phyloP scores from a whole-genome alignment of 495 filamentous ascomycete genomes.

The Aspergillus sclerotioniger region DNA sequence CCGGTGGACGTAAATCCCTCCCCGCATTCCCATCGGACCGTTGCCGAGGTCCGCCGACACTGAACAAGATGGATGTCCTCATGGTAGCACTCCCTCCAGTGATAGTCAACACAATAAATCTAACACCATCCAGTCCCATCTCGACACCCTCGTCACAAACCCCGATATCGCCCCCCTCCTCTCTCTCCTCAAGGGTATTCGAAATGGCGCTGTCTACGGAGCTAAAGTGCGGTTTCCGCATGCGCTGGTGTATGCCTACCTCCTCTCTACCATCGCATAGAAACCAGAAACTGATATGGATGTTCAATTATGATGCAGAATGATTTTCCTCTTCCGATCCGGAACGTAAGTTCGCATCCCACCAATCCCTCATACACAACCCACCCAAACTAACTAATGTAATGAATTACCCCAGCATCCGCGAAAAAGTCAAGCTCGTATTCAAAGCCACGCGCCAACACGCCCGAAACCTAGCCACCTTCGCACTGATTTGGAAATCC shows the following conservation, averaged over 20 bases:
- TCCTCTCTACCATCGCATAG: background rate
- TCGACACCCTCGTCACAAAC: constrained; percentile 74
- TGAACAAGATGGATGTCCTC: constrained; percentile 40
- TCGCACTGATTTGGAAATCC: constrained; percentile 85
- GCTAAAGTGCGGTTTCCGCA: constrained; percentile 98
- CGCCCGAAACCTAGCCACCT: constrained; percentile 86
- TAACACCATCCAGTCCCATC: constrained; percentile 29
- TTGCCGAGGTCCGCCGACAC: constrained; percentile 32
- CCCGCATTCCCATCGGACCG: constrained; percentile 12
- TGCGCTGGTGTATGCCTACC: constrained; percentile 73
- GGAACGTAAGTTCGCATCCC: constrained; percentile 63
- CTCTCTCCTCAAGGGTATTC: constrained; percentile 80
- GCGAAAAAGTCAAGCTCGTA: constrained; percentile 74
- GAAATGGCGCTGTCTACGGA: constrained; percentile 96
- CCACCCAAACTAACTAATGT: constrained; percentile 7
- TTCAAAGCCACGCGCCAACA: constrained; percentile 85
- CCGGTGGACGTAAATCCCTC: constrained; percentile 14
- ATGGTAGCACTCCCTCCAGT: constrained; percentile 22
- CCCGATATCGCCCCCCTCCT: constrained; percentile 80
- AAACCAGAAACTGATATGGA: background rate
- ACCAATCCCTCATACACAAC: background rate
- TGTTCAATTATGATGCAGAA: constrained; percentile 46
- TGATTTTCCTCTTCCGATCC: constrained; percentile 91
- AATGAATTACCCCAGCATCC: constrained; percentile 50
- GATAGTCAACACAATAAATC: background rate